phyloP scores from a whole-genome alignment of 1,284 basidiomycete species.

The Tylopilus orsonianus region DNA sequence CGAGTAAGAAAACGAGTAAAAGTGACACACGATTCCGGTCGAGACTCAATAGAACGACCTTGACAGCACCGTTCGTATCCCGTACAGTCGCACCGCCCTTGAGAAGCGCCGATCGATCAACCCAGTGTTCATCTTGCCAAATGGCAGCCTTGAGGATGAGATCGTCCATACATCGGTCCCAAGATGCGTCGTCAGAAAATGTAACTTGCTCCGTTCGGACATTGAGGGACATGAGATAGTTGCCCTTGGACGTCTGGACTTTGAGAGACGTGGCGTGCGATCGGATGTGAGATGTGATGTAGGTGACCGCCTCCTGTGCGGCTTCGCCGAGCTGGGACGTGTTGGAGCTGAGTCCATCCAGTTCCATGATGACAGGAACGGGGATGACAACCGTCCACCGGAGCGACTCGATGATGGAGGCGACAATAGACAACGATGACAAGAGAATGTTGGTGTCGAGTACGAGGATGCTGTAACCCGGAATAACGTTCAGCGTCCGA shows the following conservation, averaged over 20 bases:
- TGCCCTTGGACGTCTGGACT: constrained; percentile 92
- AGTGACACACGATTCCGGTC: constrained; percentile 84
- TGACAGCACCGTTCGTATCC: constrained; percentile 54
- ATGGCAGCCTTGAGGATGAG: constrained; percentile 88
- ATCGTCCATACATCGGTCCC: constrained; percentile 89
- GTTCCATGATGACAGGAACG: constrained; percentile 92
- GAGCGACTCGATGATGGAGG: constrained; percentile 75
- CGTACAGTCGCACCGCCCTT: constrained; percentile 38
- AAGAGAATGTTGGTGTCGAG: constrained; percentile 95
- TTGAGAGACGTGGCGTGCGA: constrained; percentile 80
- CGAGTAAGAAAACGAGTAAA: constrained; percentile 2
- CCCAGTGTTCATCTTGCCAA: constrained; percentile 93
- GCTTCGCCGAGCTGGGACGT: constrained; percentile 63
- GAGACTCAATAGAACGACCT: constrained; percentile 87
- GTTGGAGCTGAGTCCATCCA: constrained; percentile 85
- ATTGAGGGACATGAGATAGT: constrained; percentile 83
- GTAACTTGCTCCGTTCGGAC: constrained; percentile 87
- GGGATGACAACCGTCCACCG: constrained; percentile 91
- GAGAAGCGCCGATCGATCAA: constrained; percentile 77
- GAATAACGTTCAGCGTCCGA: constrained; percentile 58
- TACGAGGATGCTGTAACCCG: constrained; percentile 89
- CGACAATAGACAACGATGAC: constrained; percentile 72
- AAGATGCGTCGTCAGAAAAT: constrained; percentile 54
- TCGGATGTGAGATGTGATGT: constrained; percentile 76
- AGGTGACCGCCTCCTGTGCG: constrained; percentile 71